phyloP scores from a whole-genome alignment of 106 monocot genomes.

The Alisma plantagoaquatica region DNA sequence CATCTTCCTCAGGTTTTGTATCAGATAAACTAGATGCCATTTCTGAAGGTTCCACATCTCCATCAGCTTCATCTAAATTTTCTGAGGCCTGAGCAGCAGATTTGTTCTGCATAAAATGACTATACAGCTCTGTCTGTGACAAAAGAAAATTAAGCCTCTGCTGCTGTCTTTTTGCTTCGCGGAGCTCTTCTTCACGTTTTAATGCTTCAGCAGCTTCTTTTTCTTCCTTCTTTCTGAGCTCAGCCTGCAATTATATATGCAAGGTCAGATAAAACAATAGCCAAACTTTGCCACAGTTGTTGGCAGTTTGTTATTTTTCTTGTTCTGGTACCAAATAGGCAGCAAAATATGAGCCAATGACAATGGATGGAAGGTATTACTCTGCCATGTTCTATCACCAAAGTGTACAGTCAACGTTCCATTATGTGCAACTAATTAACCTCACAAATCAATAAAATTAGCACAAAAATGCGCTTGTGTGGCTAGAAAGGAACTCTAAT shows the following conservation, averaged over 20 bases:
- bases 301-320: too few species aligned
- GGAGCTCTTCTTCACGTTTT: conserved; percentile 92
- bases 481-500: too few species aligned
- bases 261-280: too few species aligned
- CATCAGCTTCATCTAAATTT: conserved; percentile 19
- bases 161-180: conserved; percentile 93
- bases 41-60: conserved; percentile 26
- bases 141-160: conserved; percentile 92
- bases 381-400: too few species aligned
- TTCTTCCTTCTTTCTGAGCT: conserved; percentile 88
- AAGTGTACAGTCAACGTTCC: too few species aligned
- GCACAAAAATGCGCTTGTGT: too few species aligned
- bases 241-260: conserved; percentile 45
- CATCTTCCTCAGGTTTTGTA: conserved; percentile 42
- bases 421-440: conserved; percentile 62
- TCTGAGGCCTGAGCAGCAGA: conserved; percentile 40
- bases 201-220: conserved; percentile 88
- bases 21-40: conserved; percentile 19
- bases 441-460: too few species aligned
- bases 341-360: too few species aligned
- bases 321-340: too few species aligned
- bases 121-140: conserved; percentile 95
- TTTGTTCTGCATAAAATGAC: conserved; percentile 99
- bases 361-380: too few species aligned
- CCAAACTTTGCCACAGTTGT: too few species aligned